These are phyloP conservation scores for Arctostaphylos glauca DNA, from an alignment of 148 eudicot genomes.

Conservation along the genomic window DNA sequence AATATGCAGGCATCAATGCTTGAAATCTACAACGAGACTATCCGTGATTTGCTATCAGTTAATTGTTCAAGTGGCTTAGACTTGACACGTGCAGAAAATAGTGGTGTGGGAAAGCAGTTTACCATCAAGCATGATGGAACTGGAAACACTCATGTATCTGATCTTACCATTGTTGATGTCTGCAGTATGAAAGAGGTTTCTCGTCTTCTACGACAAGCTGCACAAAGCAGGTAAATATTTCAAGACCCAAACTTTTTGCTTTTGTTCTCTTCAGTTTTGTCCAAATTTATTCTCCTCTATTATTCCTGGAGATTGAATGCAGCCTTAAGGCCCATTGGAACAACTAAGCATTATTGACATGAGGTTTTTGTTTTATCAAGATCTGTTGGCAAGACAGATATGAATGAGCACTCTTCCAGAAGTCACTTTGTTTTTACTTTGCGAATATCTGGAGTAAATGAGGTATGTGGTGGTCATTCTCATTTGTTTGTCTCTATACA, in stretches of 20 bases:
- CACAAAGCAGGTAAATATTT: conserved; percentile 52
- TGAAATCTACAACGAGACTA: conserved; percentile 76
- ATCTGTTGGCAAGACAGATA: conserved; percentile 75
- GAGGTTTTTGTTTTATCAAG: conserved; percentile 24
- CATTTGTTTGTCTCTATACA: neutral
- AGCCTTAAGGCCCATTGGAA: neutral
- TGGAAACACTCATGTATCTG: conserved; percentile 68
- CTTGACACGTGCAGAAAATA: conserved; percentile 44
- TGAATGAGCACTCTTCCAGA: conserved; percentile 87
- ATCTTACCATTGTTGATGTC: conserved; percentile 74
- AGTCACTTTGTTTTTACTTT: conserved; percentile 85
- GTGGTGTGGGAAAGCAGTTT: conserved; percentile 56
- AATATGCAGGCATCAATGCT: conserved; percentile 59
- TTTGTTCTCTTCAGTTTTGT: neutral
- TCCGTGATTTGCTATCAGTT: conserved; percentile 55
- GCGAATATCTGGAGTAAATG: conserved; percentile 66
- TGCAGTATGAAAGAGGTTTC: conserved; percentile 72
- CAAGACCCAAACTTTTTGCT: neutral
- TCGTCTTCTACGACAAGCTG: conserved; percentile 67
- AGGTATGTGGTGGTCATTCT: conserved; percentile 34
- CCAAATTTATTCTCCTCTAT: neutral
- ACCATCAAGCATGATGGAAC: conserved; percentile 62
- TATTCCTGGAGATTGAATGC: neutral
- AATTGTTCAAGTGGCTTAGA: conserved; percentile 50
- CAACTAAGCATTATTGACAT: neutral